These are phyloP conservation scores for Solanum rostratum DNA, from an alignment of 257 asterid genomes.

Conservation along the genomic window DNA sequence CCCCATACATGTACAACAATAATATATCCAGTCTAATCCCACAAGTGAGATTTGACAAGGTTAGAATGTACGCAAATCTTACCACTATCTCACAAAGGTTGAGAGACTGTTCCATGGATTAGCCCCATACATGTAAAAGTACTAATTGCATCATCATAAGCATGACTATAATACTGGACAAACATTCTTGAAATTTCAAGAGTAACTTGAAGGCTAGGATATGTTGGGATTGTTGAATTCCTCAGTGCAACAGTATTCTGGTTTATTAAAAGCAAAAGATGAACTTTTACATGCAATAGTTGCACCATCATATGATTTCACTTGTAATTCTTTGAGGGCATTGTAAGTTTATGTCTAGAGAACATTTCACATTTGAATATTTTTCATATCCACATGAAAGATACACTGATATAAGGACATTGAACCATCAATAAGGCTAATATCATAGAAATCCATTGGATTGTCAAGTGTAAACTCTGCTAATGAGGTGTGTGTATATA, in stretches of 20 bases:
- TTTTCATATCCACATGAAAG: slow-evolving; percentile 34
- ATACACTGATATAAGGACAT: slow-evolving; percentile 28
- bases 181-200: slow-evolving; percentile 36
- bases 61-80: no score
- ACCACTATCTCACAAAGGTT: no score
- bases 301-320: slow-evolving; percentile 10
- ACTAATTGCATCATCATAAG: slow-evolving; percentile 52
- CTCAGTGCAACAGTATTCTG: slow-evolving; percentile 51
- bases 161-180: slow-evolving; percentile 42
- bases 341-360: slow-evolving; percentile 20
- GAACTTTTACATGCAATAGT: slow-evolving; percentile 54
- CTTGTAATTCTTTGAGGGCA: slow-evolving; percentile 40
- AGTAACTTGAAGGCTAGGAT: slow-evolving; percentile 45
- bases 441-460: slow-evolving; percentile 51
- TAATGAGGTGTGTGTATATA: slow-evolving; percentile 39
- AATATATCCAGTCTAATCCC: no score
- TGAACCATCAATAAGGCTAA: slow-evolving; percentile 54
- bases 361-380: slow-evolving; percentile 32
- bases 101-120: no score
- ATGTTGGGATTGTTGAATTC: slow-evolving; percentile 27
- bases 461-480: slow-evolving; percentile 58
- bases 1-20: slow-evolving; percentile 48
- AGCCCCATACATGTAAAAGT: slow-evolving; percentile 49
- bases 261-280: slow-evolving; percentile 35
- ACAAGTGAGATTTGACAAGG: no score